phyloP scores from a whole-genome alignment of 2,329 filamentous ascomycete genomes.

The Helicocarpus griseus region DNA sequence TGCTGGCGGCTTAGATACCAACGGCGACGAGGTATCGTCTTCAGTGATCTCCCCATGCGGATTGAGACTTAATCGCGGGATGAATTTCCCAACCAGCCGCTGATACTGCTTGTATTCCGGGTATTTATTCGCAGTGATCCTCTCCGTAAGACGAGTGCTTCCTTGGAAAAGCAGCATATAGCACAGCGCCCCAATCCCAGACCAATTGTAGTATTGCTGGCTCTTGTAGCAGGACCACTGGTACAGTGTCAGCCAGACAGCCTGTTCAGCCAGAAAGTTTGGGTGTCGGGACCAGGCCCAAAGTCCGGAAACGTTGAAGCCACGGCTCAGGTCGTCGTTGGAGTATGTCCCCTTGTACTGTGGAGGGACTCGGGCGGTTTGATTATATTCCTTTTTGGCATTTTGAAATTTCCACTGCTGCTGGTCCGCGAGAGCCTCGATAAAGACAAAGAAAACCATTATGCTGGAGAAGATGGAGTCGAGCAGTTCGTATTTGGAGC shows the following conservation, averaged over 20 bases:
- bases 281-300: conserved; percentile 87
- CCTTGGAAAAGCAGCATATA: conserved; percentile 79
- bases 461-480: conserved; percentile 50
- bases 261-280: conserved; percentile 88
- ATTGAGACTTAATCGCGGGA: conserved; percentile 47
- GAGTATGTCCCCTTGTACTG: conserved; percentile 43
- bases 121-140: conserved; percentile 73
- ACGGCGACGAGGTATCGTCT: neutral
- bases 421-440: conserved; percentile 75
- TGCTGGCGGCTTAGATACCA: conserved; percentile 16
- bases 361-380: conserved; percentile 59
- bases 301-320: conserved; percentile 74
- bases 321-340: conserved; percentile 73
- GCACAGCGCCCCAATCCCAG: conserved; percentile 55
- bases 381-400: conserved; percentile 67
- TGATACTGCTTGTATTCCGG: conserved; percentile 81
- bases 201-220: conserved; percentile 67
- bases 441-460: conserved; percentile 48
- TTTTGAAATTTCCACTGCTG: conserved; percentile 87
- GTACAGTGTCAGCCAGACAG: conserved; percentile 80
- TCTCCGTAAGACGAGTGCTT: conserved; percentile 80
- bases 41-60: conserved; percentile 15
- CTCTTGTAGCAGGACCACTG: conserved; percentile 75
- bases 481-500: conserved; percentile 45
- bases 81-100: conserved; percentile 68